These are phyloP conservation scores for Aegilops speltoides DNA, from an alignment of 176 grass and related monocot genomes.

Conservation along the genomic window DNA sequence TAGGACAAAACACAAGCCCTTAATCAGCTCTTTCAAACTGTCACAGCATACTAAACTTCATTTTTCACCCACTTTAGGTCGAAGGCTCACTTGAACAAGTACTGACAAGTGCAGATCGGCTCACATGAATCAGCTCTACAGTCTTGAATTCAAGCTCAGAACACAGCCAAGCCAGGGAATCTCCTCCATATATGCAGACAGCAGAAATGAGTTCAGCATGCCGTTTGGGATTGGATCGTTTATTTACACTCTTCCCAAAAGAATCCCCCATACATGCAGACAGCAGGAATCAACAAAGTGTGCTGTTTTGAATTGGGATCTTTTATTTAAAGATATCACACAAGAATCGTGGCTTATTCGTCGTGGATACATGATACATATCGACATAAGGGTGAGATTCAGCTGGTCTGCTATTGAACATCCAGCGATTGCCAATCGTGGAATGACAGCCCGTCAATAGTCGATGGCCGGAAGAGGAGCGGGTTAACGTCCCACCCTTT, in stretches of 20 bases:
- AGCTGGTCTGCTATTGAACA: constrained; percentile 22
- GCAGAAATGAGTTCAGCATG: not conserved
- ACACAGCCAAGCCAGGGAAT: not conserved
- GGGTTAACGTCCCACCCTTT: constrained; percentile 62
- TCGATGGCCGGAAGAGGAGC: constrained; percentile 54
- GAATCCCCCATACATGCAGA: not conserved
- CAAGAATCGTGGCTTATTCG: constrained; percentile 21
- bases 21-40: not conserved
- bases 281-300: not conserved
- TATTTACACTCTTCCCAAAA: constrained; percentile 34
- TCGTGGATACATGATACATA: not conserved
- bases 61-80: not conserved
- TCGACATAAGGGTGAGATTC: not conserved
- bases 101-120: not conserved
- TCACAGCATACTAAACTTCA: not conserved
- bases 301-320: not conserved
- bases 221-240: not conserved
- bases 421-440: constrained; percentile 70
- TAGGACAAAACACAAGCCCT: not conserved
- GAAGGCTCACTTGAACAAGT: not conserved
- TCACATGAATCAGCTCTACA: not conserved
- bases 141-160: not conserved
- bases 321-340: constrained; percentile 33
- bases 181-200: not conserved
- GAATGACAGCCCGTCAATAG: constrained; percentile 59